A percentile compares a stretch with the other conserved stretches of the same genome.
phyloP scores from a whole-genome alignment of 1,284 basidiomycete species.

The Uromyces viciae-fabae region DNA sequence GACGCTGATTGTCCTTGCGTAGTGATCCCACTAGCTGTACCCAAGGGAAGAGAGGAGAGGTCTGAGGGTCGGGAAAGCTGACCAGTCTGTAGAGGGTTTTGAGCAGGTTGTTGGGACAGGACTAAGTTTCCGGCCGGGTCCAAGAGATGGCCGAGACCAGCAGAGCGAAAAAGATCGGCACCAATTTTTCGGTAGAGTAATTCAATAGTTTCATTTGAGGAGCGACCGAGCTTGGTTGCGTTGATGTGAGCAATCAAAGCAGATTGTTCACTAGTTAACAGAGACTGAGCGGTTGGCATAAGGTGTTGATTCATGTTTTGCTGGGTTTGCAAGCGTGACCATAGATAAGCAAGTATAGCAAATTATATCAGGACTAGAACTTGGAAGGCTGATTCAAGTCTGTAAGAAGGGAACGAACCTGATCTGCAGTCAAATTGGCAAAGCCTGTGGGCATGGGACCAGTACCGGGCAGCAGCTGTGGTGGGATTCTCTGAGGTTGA shows the following conservation, averaged over 20 bases:
- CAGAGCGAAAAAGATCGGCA: slow-evolving; percentile 29
- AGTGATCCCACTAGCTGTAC: slow-evolving; percentile 1
- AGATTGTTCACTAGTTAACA: slow-evolving; percentile 9
- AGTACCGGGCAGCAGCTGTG: not conserved
- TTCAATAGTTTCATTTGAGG: slow-evolving; percentile 18
- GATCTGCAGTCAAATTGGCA: slow-evolving; percentile 14
- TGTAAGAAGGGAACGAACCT: slow-evolving; percentile 24
- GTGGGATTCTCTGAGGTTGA: slow-evolving; percentile 6
- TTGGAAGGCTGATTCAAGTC: slow-evolving; percentile 15
- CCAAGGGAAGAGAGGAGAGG: not conserved
- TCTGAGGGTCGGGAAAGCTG: slow-evolving; percentile 1
- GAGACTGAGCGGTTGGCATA: not conserved
- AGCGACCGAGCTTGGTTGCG: slow-evolving; percentile 21
- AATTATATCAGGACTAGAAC: not conserved
- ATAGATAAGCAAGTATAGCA: slow-evolving; percentile 13
- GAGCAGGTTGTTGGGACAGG: not conserved
- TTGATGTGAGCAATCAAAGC: slow-evolving; percentile 22
- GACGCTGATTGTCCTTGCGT: not conserved
- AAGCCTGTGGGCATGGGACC: slow-evolving; percentile 17
- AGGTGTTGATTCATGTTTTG: slow-evolving; percentile 11
- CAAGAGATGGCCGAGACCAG: slow-evolving; percentile 25
- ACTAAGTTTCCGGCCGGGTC: slow-evolving; percentile 25
- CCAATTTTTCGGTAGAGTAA: slow-evolving; percentile 30
- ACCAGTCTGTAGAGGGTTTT: slow-evolving; percentile 12
- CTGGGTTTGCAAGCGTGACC: slow-evolving; percentile 22